Evolutionary conservation across 371 early-diverging fungal species (phyloP), one percentile per base, ranked within the genome.

Genomic region (Rhizomucor pusillus): DNA sequence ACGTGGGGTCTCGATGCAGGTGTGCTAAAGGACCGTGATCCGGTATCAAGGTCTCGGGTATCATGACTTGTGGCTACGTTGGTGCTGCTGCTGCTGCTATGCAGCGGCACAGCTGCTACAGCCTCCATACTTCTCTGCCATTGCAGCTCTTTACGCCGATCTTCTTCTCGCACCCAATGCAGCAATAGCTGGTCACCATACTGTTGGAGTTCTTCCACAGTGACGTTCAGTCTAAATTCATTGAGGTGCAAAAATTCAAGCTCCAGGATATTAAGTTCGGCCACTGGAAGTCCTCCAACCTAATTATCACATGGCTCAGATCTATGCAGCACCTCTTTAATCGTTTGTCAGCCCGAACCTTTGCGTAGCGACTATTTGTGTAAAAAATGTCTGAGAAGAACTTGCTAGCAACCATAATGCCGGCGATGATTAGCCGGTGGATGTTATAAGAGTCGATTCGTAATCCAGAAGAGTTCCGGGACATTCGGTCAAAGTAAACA

Each of bases 251-350:
- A 74, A 57, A 94, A 91, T 68, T 93, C 90, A 16, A 94, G 63
- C 66, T 95, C 96, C 52, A 95, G 75, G 39, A 73, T 75, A 75
- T 98, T 98, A 46, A 98, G 75, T 73, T 98, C 98, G 51, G 79
- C 71, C 3, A 92, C 82, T 5, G 94, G 86, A 12, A 98, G 69
- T 11, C 98, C 98, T 57, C 98, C 98, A 33, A 98, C 97, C 89
- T 89, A 73, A 56, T 11, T 9, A 34, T 54, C 54, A 44, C 25
- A 45, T 52, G 25, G 49, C 58, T 18, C 29, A 29, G 29, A 29
- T 29, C 3, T 29, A 29, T 7, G n/a, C 25, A 41, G 34, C 51
- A 41, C 12, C 12, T 14, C 41, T 41, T 41, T 5, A 11, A 41
- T 14, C 41, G 19, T 5, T 11, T 41, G 14, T 16, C 36, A 49